Base-by-base conservation (phyloP, 148 eudicot species). In the Chenopodium berlandieri region DNA sequence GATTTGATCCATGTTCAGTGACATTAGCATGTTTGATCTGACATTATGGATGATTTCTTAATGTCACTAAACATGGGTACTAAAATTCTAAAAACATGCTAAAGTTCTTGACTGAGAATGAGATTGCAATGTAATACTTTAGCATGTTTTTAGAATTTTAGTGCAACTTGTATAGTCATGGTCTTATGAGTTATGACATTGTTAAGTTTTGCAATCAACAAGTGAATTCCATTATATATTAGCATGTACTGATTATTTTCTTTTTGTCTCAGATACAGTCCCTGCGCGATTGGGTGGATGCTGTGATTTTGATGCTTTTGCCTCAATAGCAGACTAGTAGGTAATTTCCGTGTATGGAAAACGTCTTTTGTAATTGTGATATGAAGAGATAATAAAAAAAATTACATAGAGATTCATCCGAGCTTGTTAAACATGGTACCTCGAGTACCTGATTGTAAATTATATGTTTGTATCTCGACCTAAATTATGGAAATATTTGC, bases 361-460 rank as follows among this genome's bases (percentile, higher is more conserved):
- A 64, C 8, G 76, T 68, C 25, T 52, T 64, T 14, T 82, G 82
- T 82, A 74, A 71, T 75, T 75, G 82, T 12, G 81, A 19, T 58
- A 64, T 12, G 32, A 60, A 62, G 44, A 79, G 64, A 79, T 37
- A 82, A 79, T 56, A 79, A 81, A 6, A 40, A 40, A 40, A 34
- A 19, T 66, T 30, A 31, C 70, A 34, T 70, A 37, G 66, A 84
- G 75, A 30, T 78, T 80, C 58, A 47, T 44, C 70, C 52, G 44
- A 85, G 76, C 62, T 71, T 83, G 79, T 70, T 23, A 71, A 76
- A 75, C 63, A 30, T 52, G 56, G 67, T 71, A 75, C 78, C 17
- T 56, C 60, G 48, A 71, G 80, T 77, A 86, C 73, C 58, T 79
- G 81, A 22, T 54, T 86, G 88, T 86, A 86, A 83, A 83, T 83